Evolutionary conservation across 1,284 basidiomycete genomes (phyloP), one percentile per base, ranked within the genome.

Genomic region (Meira nashicola): DNA sequence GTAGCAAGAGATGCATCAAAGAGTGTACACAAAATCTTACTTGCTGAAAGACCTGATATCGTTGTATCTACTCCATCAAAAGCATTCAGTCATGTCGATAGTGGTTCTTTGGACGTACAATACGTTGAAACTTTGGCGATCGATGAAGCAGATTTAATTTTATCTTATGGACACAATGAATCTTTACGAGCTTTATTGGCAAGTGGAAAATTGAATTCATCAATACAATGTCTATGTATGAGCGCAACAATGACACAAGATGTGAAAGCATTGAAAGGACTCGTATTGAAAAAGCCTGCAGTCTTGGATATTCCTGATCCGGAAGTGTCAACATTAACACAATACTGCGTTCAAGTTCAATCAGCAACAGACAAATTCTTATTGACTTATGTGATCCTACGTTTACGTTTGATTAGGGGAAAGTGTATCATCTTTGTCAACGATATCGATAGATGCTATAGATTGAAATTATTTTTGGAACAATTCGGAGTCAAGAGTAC

Each of bases 341-440:
- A 77, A 39, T 78, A 71, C 65, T 69, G 64, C 60, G 73, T 76
- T 28, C 55, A 64, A 37, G 64, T 74, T 67, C 8, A 17, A 17
- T 87, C 89, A 5, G 92, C 96, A 83, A 86, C 87, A 65, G 92
- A 96, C 84, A 97, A 96, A 81, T 97, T 96, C 80, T 85, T 97
- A 17, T 83, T 97, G 63, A 86, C 87, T 23, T 97, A 94, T 73
- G 92, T 97, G 40, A 91, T 97, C 65, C 85, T 96, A 70, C 95
- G 94, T 80, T 86, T 97, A 70, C 89, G 87, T 78, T 86, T 97
- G 60, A 89, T 98, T 80, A 87, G 89, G 75, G 95, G 95, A 54
- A 98, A 98, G 85, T 90, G 88, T 67, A 89, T 99, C 68, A 81
- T 99, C 53, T 99, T 99, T 72, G 95, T 98, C 58, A 98, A 98